Percentiles rank a stretch among this genome's conserved stretches.
phyloP scores from a whole-genome alignment of 2,329 filamentous ascomycete genomes.

The Uncinocarpus reesii region DNA sequence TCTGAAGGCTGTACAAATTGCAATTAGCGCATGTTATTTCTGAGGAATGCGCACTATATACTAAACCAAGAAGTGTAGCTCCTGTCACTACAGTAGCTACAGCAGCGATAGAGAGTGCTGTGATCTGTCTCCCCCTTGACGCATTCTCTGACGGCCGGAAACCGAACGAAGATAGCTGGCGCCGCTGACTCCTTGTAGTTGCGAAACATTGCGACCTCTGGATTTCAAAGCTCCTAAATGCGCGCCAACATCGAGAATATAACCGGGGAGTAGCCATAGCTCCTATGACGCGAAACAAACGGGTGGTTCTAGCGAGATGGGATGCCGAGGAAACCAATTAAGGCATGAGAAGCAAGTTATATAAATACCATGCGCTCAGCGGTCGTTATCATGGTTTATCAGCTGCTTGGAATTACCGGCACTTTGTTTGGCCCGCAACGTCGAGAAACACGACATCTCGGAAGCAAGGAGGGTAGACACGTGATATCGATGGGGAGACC shows the following conservation, averaged over 20 bases:
- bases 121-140: neutral
- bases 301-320: neutral
- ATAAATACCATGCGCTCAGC: slow-evolving; percentile 24
- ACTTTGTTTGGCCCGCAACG: neutral
- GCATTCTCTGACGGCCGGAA: neutral
- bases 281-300: neutral
- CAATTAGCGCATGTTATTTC: slow-evolving; percentile 1
- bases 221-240: neutral
- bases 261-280: slow-evolving; percentile 7
- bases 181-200: neutral
- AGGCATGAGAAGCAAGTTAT: neutral
- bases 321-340: neutral
- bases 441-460: slow-evolving; percentile 1
- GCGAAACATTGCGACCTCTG: neutral
- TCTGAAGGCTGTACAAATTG: slow-evolving; percentile 1
- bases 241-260: slow-evolving; percentile 1
- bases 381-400: neutral
- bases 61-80: slow-evolving; percentile 1
- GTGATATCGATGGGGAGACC: neutral
- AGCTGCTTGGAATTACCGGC: slow-evolving; percentile 4
- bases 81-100: neutral
- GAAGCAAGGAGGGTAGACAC: neutral
- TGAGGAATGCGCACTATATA: neutral
- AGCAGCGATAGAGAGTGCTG: slow-evolving; percentile 4
- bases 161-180: neutral